Conservation (phyloP, 306 rosid species). For the Casuarina cunninghamiana region DNA sequence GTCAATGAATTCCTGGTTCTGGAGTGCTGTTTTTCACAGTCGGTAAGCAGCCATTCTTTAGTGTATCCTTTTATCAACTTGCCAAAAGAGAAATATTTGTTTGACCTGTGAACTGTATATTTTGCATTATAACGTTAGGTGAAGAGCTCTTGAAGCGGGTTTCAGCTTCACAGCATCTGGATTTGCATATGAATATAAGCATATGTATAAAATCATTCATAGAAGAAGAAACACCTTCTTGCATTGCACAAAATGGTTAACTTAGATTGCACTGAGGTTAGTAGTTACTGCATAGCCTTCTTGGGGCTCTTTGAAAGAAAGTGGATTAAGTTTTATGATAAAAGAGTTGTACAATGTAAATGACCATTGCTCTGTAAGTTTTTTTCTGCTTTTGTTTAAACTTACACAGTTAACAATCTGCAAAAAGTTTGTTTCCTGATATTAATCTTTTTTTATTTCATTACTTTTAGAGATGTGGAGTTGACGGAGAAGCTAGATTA, state of each 20-base stretch:
- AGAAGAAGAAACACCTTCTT: background rate
- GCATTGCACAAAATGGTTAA: background rate
- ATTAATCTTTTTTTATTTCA: constrained; percentile 8
- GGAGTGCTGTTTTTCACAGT: constrained; percentile 91
- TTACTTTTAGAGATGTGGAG: constrained; percentile 77
- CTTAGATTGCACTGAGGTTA: background rate
- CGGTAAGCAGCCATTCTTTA: constrained; percentile 55
- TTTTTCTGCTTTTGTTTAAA: background rate
- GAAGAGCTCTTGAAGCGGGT: background rate
- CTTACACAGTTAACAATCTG: background rate
- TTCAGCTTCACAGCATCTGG: background rate
- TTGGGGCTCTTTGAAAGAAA: background rate
- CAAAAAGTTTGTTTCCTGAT: background rate
- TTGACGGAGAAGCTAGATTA: constrained; percentile 83
- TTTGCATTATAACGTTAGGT: background rate
- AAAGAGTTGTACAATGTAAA: background rate
- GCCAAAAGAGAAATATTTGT: background rate
- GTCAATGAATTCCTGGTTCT: constrained; percentile 87
- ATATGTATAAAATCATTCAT: constrained; percentile 1
- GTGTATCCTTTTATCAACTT: constrained; percentile 7
- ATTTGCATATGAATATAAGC: background rate
- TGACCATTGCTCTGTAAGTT: background rate
- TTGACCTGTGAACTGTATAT: background rate
- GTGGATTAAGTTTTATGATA: constrained; percentile 2
- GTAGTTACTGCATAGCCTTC: background rate